Evolutionary conservation across 1,284 basidiomycete species (phyloP).

Genomic region (Sphagnurus paluster): DNA sequence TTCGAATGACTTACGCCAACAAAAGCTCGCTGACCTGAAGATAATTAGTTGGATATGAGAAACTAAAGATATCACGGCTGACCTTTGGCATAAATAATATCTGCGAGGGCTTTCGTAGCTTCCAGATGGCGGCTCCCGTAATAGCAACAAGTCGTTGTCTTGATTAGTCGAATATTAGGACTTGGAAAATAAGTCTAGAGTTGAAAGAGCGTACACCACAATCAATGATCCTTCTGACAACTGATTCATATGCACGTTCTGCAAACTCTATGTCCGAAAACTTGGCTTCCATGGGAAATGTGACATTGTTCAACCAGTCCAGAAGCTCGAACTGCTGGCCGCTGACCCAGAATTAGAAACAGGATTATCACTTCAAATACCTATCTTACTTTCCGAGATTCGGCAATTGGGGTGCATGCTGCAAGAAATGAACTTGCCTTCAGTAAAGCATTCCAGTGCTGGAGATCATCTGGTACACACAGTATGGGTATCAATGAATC

Average conservation of each 20-base stretch:
- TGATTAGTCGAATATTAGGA: background rate
- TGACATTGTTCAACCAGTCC: slow-evolving; percentile 86
- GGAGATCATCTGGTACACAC: slow-evolving; percentile 43
- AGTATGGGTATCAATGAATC: slow-evolving; percentile 89
- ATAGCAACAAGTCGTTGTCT: slow-evolving; percentile 95
- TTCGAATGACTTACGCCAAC: slow-evolving; percentile 26
- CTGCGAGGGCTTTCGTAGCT: slow-evolving; percentile 79
- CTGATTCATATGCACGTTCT: slow-evolving; percentile 64
- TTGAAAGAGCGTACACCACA: slow-evolving; percentile 62
- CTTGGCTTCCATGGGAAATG: slow-evolving; percentile 87
- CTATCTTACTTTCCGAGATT: slow-evolving; percentile 73
- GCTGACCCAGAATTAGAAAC: slow-evolving; percentile 35
- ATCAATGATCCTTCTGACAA: slow-evolving; percentile 77
- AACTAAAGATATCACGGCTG: slow-evolving; percentile 17
- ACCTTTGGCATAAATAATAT: slow-evolving; percentile 71
- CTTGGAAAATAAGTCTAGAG: background rate
- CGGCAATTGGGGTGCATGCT: slow-evolving; percentile 89
- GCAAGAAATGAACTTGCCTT: background rate
- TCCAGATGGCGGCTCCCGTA: slow-evolving; percentile 86
- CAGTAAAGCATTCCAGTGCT: background rate
- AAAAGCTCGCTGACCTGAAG: slow-evolving; percentile 72
- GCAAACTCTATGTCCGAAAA: slow-evolving; percentile 81
- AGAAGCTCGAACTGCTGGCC: slow-evolving; percentile 85
- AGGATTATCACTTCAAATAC: slow-evolving; percentile 5
- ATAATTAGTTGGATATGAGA: background rate